Base-by-base conservation (phyloP, 306 rosid species). In the Astragalus membranaceus region DNA sequence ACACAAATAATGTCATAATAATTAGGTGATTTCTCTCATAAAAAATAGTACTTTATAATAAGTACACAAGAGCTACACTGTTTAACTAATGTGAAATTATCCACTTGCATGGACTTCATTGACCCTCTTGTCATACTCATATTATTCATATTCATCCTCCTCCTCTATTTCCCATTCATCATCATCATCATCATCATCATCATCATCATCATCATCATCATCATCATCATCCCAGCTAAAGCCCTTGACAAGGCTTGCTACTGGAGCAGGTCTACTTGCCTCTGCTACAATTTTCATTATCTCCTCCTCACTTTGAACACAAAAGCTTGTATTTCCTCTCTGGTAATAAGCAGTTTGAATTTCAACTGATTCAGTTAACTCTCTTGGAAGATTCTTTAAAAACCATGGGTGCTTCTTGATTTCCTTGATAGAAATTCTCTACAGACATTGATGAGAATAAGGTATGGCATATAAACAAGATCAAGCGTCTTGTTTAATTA, bases 401-500 rank as follows among this genome's bases (percentile, higher is more conserved):
- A 88, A 87, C 96, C 96, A 90, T 4, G 96, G 96, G 48, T 90
- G 96, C 77, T 54, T 84, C 85, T 86, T 90, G 54, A 90, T 90
- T 32, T 90, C 96, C 87, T 84, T 86, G 8, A 90, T 61, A 17
- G 78, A 29, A 43, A 88, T 77, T 82, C 96, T 88, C 96, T 90
- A 83, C 51, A 61, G 67, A 51, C 75, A 60, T 67, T 16, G 51
- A 41, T 1, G 23, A 62, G 53, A 67, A 70, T 85, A 63, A 63
- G 49, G 29, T 57, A 48, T 37, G 10, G 32, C 7, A 53, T 8
- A 70, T 39, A 55, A 58, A 58, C 17, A 64, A 52, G 51, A 37
- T 55, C 36, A 39, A 64, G 59, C 50, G 43, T 32, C 37, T 33
- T 33, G 5, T 1, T 33, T 33, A 4, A 33, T 33, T 32, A 32